phyloP scores from a whole-genome alignment of 352 stramenopile species.

The Albugo laibachii region DNA sequence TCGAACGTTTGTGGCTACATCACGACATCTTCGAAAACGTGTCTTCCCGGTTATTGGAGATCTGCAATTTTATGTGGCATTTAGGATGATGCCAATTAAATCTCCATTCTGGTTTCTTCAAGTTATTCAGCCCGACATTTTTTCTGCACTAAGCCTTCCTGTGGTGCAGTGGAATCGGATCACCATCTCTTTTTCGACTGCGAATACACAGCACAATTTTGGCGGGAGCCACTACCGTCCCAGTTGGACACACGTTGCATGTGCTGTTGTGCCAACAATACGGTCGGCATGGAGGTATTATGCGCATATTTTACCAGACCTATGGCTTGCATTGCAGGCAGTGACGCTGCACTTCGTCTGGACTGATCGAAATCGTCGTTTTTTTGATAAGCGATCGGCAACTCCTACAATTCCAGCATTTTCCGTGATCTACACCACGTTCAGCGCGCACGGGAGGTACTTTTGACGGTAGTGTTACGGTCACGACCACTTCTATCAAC shows the following conservation, averaged over 20 bases:
- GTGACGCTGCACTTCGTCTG: slow-evolving; percentile 4
- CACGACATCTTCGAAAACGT: background rate
- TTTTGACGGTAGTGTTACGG: no score
- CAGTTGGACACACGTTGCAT: background rate
- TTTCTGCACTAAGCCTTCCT: background rate
- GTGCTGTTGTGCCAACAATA: background rate
- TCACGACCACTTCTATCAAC: no score
- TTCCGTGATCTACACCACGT: slow-evolving; percentile 1
- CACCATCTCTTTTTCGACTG: slow-evolving; percentile 6
- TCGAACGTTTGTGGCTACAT: no score
- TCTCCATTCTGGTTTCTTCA: slow-evolving; percentile 5
- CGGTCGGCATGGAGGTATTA: background rate
- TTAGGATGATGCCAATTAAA: slow-evolving; percentile 2
- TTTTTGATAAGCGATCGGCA: slow-evolving; percentile 1
- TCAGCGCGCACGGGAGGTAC: background rate
- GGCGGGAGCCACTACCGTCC: background rate
- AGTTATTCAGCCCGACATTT: background rate
- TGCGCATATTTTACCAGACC: background rate
- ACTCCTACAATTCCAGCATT: background rate
- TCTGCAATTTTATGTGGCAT: slow-evolving; percentile 4
- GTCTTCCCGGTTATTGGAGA: slow-evolving; percentile 3
- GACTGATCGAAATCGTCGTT: slow-evolving; percentile 3
- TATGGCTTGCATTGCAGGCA: slow-evolving; percentile 3
- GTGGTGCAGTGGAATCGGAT: slow-evolving; percentile 2
- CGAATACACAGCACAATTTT: background rate